Conservation (phyloP, 2,329 filamentous ascomycete genomes). For the Cladosporium halotolerans region DNA sequence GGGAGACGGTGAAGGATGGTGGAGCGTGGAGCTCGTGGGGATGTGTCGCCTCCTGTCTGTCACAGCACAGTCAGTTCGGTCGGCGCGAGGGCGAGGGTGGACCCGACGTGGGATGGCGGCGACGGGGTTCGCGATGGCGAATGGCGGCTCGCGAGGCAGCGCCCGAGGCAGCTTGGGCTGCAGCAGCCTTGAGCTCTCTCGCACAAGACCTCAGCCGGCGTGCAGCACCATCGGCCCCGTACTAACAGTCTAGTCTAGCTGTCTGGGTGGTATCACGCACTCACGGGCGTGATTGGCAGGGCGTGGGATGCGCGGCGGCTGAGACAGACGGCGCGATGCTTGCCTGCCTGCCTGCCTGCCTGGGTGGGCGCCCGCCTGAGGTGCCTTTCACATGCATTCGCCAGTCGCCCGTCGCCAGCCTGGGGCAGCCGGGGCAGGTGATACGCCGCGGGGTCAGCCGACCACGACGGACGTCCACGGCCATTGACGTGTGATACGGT, state of each 20-base stretch:
- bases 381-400: constrained; percentile 8
- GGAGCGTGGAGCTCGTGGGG: not conserved
- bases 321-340: constrained; percentile 5
- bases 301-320: constrained; percentile 4
- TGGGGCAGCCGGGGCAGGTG: constrained; percentile 2
- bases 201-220: constrained; percentile 4
- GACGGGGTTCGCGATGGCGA: not conserved
- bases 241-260: no score
- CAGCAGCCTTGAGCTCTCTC: not conserved
- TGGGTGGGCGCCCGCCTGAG: not conserved
- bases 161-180: no score
- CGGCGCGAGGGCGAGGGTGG: not conserved
- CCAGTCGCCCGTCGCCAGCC: not conserved
- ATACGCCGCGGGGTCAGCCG: constrained; percentile 10
- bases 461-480: constrained; percentile 3
- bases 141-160: no score
- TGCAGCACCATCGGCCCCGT: constrained; percentile 2
- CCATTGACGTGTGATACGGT: constrained; percentile 11
- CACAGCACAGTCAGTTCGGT: not conserved
- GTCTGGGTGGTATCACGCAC: no score
- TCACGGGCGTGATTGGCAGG: not conserved
- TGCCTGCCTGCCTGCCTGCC: not conserved
- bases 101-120: constrained; percentile 4
- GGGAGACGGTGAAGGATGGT: constrained; percentile 3
- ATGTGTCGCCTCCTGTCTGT: no score